Base-by-base conservation (phyloP, 2,329 filamentous ascomycete species). In the Pyrenophora seminiperda region DNA sequence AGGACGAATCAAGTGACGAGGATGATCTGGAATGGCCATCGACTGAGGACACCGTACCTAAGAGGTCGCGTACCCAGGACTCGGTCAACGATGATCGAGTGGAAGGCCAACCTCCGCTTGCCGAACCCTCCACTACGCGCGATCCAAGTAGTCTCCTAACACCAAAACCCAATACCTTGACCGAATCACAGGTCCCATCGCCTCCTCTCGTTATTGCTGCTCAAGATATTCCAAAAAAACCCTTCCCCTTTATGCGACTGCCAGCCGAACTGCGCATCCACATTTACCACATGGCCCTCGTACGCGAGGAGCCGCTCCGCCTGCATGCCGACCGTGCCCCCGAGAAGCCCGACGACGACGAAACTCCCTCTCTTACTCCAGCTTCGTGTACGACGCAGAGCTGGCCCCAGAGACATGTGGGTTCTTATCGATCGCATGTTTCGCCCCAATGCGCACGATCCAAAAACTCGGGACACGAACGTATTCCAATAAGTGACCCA, bases 261-360 rank as follows among this genome's bases (percentile, higher is more conserved):
- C 75, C 76, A 2, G 70, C 76, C n/a, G 77, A 78, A 56, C 67
- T 78, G n/a, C 69, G 76, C 14, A 61, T 77, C 15, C 68, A 75
- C 49, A 74, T 79, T 48, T 79, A 78, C 58, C 67, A 75, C 47
- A 67, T 70, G 62, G 66, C 67, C 0, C 67, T 75, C 13, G 53
- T 58, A 4, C 63, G 68, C 15, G 54, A 61, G 13, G 53, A 58
- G 9, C 65, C 71, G 1, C 58, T 74, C 15, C 46, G 65, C 14
- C 63, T 74, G 1, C 68, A 72, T 45, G 54, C 60, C 22, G 36
- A 53, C 14, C 58, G 61, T 20, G 42, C 39, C 10, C 42, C 53
- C 10, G 52, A 59, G 29, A 50, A 49, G 31, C 37, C 47, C 22
- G 47, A 53, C 15, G 54, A 61, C 15, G 50, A 61, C 20, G 37